These are phyloP conservation scores for Pythium scleroteichum DNA, from an alignment of 352 stramenopile genomes.

Conservation along the genomic window DNA sequence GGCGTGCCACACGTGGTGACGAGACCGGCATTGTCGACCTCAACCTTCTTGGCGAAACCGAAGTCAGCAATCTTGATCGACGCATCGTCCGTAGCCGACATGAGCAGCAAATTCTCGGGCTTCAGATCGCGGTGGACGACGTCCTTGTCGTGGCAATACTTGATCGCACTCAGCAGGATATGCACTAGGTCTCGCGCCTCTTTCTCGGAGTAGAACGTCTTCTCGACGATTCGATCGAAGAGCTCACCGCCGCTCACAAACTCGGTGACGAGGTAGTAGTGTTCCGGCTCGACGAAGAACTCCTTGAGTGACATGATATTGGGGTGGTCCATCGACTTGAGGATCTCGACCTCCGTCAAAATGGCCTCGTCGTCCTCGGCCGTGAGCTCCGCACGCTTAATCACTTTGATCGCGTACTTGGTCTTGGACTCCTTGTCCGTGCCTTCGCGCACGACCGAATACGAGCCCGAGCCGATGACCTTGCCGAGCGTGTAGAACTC, in stretches of 20 bases:
- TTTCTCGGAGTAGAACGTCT: conserved; percentile 86
- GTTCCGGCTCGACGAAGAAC: conserved; percentile 88
- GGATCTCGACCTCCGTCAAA: conserved; percentile 74
- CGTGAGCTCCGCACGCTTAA: conserved; percentile 76
- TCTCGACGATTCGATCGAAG: conserved; percentile 90
- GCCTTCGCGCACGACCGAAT: conserved; percentile 86
- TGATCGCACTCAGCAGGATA: conserved; percentile 75
- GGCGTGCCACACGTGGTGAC: conserved; percentile 77
- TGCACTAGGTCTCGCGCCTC: conserved; percentile 85
- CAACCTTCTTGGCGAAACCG: conserved; percentile 90
- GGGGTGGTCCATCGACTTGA: conserved; percentile 85
- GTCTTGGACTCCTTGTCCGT: conserved; percentile 78
- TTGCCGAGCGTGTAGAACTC: conserved; percentile 75
- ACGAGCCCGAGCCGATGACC: conserved; percentile 88
- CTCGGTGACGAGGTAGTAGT: conserved; percentile 90
- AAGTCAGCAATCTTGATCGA: conserved; percentile 93
- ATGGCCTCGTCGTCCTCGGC: conserved; percentile 81
- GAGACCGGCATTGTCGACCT: conserved; percentile 55
- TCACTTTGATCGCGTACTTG: conserved; percentile 90
- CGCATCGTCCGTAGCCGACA: conserved; percentile 81
- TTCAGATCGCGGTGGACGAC: conserved; percentile 96
- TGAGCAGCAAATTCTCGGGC: conserved; percentile 96
- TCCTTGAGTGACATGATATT: conserved; percentile 92
- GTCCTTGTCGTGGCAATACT: conserved; percentile 88
- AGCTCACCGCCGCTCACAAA: conserved; percentile 86